Conservation (phyloP, 2,329 filamentous ascomycete genomes). For the Cladorrhinum sp. region DNA sequence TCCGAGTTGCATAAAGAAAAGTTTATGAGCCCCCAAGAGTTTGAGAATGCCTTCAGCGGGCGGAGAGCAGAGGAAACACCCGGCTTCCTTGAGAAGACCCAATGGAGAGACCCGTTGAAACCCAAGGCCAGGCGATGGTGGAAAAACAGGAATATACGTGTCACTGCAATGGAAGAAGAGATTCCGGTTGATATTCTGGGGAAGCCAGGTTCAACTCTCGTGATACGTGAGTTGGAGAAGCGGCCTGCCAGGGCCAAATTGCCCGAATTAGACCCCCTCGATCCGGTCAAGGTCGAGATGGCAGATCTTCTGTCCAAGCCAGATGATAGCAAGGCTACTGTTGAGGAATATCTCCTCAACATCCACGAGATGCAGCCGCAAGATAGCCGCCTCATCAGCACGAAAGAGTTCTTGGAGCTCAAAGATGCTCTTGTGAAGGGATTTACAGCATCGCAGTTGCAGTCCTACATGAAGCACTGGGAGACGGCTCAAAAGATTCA, state of each 20-base stretch:
- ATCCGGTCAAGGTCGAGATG: slow-evolving; percentile 31
- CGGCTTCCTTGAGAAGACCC: background rate
- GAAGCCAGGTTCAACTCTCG: slow-evolving; percentile 43
- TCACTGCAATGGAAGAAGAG: slow-evolving; percentile 17
- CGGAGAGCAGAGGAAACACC: background rate
- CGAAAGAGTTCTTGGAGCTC: slow-evolving; percentile 42
- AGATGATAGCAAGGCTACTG: slow-evolving; percentile 24
- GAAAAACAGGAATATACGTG: slow-evolving; percentile 13
- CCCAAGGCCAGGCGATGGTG: background rate
- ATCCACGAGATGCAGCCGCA: slow-evolving; percentile 49
- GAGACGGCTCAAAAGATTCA: slow-evolving; percentile 1
- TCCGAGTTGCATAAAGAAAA: background rate
- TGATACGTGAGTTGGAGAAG: slow-evolving; percentile 39
- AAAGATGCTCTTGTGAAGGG: slow-evolving; percentile 38
- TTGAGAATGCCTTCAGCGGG: slow-evolving; percentile 1
- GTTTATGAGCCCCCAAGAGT: background rate
- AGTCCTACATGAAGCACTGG: slow-evolving; percentile 37
- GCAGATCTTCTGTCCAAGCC: slow-evolving; percentile 32
- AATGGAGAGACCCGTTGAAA: background rate
- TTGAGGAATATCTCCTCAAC: slow-evolving; percentile 41
- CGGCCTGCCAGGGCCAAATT: slow-evolving; percentile 18
- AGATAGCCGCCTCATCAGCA: slow-evolving; percentile 37
- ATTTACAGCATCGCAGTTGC: slow-evolving; percentile 48
- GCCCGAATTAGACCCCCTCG: slow-evolving; percentile 2
- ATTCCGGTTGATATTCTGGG: slow-evolving; percentile 37